Percentiles rank a stretch among this genome's conserved stretches.
Evolutionary conservation across 2,329 filamentous ascomycete genomes (phyloP).

Genomic region (Penicillium hordei): DNA sequence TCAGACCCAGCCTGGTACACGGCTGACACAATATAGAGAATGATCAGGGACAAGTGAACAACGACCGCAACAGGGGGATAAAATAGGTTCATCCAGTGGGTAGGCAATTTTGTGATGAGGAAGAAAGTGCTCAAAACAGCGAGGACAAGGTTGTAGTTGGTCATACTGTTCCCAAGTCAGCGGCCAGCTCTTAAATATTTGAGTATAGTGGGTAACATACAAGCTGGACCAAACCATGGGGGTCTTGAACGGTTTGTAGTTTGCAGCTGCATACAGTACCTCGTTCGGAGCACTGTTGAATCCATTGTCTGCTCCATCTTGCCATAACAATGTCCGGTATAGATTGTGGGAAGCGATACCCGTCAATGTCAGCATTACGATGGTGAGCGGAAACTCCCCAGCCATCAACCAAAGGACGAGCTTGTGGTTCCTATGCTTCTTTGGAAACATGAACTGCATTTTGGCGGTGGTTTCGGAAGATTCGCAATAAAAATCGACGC

Average conservation of each 20-base stretch:
- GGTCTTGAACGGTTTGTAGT: conserved; percentile 54
- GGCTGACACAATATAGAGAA: conserved; percentile 57
- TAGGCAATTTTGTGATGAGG: conserved; percentile 57
- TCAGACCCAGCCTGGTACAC: conserved; percentile 59
- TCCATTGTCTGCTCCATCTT: conserved; percentile 60
- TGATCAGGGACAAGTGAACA: conserved; percentile 52
- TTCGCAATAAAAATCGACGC: background rate
- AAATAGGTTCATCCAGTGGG: conserved; percentile 58
- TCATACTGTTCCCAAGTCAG: conserved; percentile 48
- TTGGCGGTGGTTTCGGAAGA: conserved; percentile 14
- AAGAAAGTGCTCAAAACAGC: conserved; percentile 62
- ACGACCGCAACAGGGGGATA: conserved; percentile 56
- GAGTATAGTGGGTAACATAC: conserved; percentile 42
- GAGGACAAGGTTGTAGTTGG: conserved; percentile 62
- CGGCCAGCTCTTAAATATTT: background rate
- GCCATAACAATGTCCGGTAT: conserved; percentile 62
- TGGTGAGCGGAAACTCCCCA: conserved; percentile 57
- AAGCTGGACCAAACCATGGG: conserved; percentile 62
- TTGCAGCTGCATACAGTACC: conserved; percentile 59
- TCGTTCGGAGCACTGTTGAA: conserved; percentile 62
- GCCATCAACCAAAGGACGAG: conserved; percentile 54
- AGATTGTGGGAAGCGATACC: conserved; percentile 62
- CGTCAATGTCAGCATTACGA: conserved; percentile 59
- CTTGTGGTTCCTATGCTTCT: conserved; percentile 55
- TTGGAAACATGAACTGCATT: conserved; percentile 50